Evolutionary conservation across 2,329 filamentous ascomycete species (phyloP).

Genomic region (Claviceps pusilla): DNA sequence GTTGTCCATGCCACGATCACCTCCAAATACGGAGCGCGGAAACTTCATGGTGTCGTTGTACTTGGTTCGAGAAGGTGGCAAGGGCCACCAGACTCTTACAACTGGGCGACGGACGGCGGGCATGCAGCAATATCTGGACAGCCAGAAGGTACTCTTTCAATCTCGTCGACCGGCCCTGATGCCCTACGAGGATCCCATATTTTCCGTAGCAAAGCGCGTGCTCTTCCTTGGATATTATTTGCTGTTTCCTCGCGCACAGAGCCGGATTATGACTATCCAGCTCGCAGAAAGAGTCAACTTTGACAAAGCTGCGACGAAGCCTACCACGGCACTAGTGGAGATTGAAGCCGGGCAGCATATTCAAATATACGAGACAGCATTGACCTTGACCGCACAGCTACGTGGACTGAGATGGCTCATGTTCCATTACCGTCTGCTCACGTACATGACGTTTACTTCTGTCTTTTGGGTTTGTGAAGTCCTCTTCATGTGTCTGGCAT

Average conservation of each 20-base stretch:
- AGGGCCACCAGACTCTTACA: background rate
- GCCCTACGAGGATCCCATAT: constrained; percentile 59
- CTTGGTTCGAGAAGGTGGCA: constrained; percentile 34
- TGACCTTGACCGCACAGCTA: constrained; percentile 61
- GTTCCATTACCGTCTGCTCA: constrained; percentile 63
- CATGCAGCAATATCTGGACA: constrained; percentile 22
- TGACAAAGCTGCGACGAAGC: constrained; percentile 22
- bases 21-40: constrained; percentile 57
- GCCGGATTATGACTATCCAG: constrained; percentile 45
- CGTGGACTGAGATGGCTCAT: constrained; percentile 69
- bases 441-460: constrained; percentile 52
- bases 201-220: constrained; percentile 45
- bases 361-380: constrained; percentile 57
- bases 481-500: constrained; percentile 48
- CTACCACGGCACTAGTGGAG: constrained; percentile 40
- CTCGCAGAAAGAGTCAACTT: constrained; percentile 67
- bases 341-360: constrained; percentile 53
- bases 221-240: constrained; percentile 55
- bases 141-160: constrained; percentile 34
- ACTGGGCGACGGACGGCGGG: constrained; percentile 1
- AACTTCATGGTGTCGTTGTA: constrained; percentile 90
- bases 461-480: constrained; percentile 69
- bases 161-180: constrained; percentile 64
- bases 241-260: constrained; percentile 48
- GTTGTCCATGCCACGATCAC: constrained; percentile 64